Evolutionary conservation across 2,329 filamentous ascomycete species (phyloP), one percentile per base, ranked within the genome.

Genomic region (Alternaria conjuncta): DNA sequence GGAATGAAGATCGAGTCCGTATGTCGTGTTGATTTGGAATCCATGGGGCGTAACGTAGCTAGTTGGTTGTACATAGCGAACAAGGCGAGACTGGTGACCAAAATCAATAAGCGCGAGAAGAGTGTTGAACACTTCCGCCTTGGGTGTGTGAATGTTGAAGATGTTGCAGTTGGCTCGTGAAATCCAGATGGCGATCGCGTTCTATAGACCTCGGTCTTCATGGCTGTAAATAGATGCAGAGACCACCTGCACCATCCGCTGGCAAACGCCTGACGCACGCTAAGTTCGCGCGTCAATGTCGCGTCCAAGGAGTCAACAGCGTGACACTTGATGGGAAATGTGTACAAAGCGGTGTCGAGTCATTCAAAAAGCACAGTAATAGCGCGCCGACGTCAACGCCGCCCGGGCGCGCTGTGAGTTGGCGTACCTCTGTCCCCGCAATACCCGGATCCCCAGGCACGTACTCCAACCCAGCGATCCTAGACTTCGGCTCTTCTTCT

Each of bases 1-100:
- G 78, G 78, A 26, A 79, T 65, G 60, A 78, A 79, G 20, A 79
- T 74, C 9, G 76, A 70, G 15, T 66, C 55, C 9, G 67, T 72
- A 46, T 71, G 64, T 20, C 65, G 64, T 55, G 67, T 61, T 11
- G 68, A 46, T 41, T 72, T 49, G 18, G 44, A 26, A 26, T 63
- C 43, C 47, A 60, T 26, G 13, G 56, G 23, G 23, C 26, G 43
- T 71, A 74, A 73, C 25, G 53, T 64, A 50, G 43, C 45, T 50
- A 46, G 4, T 46, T 51, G 32, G 20, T 58, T 18, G 47, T 64
- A 55, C 18, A 61, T 41, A 18, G 55, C 41, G 45, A 65, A 68
- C 51, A 70, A 18, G 32, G 47, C 26, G n/a, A 70, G 20, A 43
- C 61, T 57, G 25, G 51, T 18, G 12, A 65, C 25, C 46, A 63